Percentiles rank a stretch among this genome's conserved stretches.
Evolutionary conservation across 2,329 filamentous ascomycete genomes (phyloP).

Genomic region (Plenodomus biglobosus): DNA sequence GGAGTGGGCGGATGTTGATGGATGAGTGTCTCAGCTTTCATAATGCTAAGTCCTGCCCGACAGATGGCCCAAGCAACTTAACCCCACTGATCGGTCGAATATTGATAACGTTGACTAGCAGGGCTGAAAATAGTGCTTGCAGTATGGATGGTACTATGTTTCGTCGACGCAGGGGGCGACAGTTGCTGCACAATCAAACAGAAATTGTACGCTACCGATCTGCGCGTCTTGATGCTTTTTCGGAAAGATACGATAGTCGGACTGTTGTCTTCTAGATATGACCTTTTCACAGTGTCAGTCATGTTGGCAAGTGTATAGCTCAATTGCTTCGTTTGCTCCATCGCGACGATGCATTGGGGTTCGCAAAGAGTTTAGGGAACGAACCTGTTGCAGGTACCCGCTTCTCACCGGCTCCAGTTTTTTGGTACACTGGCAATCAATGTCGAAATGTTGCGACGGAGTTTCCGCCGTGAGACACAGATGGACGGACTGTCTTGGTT

Average conservation of each 20-base stretch:
- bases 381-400: conserved; percentile 42
- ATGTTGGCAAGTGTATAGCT: conserved; percentile 14
- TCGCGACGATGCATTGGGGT: conserved; percentile 36
- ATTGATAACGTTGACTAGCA: neutral
- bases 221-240: conserved; percentile 6
- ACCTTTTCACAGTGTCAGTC: conserved; percentile 34
- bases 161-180: neutral
- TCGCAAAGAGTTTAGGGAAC: conserved; percentile 32
- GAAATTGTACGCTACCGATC: neutral
- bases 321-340: conserved; percentile 35
- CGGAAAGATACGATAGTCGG: conserved; percentile 17
- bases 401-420: conserved; percentile 29
- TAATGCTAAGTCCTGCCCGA: conserved; percentile 9
- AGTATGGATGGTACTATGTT: neutral
- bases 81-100: neutral
- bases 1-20: conserved; percentile 44
- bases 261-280: conserved; percentile 14
- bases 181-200: neutral
- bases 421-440: conserved; percentile 33
- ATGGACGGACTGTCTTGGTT: conserved; percentile 38
- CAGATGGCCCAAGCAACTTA: neutral
- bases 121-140: neutral
- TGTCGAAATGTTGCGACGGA: conserved; percentile 23
- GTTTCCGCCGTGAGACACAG: conserved; percentile 25
- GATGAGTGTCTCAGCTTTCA: conserved; percentile 35